A percentile compares a stretch with the other conserved stretches of the same genome.
phyloP scores from a whole-genome alignment of 305 asterid species.

The Solanum hybrid region DNA sequence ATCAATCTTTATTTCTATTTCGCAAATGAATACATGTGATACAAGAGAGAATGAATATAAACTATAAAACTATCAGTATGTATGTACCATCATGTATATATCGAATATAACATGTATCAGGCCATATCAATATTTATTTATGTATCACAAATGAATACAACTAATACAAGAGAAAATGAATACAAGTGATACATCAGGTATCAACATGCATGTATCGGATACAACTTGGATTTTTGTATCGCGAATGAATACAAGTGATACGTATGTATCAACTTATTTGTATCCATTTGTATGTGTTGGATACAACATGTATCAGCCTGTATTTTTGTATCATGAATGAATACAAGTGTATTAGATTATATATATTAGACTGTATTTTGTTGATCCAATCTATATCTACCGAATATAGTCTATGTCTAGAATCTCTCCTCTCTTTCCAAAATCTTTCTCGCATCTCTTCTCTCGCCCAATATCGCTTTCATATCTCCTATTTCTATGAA shows the following conservation, averaged over 20 bases:
- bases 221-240: not conserved
- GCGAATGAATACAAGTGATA: not conserved
- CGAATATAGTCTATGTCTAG: not conserved
- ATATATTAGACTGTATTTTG: no score
- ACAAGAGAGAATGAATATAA: not conserved
- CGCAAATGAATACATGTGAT: not conserved
- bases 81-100: not conserved
- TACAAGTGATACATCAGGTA: not conserved
- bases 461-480: not conserved
- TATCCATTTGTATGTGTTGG: not conserved
- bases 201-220: not conserved
- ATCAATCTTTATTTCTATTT: not conserved
- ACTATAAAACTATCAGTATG: no score
- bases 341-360: not conserved
- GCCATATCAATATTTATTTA: not conserved
- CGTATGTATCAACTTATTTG: not conserved
- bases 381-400: not conserved
- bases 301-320: not conserved
- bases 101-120: not conserved
- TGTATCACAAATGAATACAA: not conserved
- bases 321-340: no score
- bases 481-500: not conserved
- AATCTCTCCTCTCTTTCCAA: not conserved
- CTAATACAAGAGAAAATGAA: not conserved
- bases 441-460: not conserved